Percentiles rank a stretch among this genome's conserved stretches.
These are phyloP conservation scores for Bombardia bombarda DNA, from an alignment of 495 filamentous ascomycete species.

Conservation along the genomic window DNA sequence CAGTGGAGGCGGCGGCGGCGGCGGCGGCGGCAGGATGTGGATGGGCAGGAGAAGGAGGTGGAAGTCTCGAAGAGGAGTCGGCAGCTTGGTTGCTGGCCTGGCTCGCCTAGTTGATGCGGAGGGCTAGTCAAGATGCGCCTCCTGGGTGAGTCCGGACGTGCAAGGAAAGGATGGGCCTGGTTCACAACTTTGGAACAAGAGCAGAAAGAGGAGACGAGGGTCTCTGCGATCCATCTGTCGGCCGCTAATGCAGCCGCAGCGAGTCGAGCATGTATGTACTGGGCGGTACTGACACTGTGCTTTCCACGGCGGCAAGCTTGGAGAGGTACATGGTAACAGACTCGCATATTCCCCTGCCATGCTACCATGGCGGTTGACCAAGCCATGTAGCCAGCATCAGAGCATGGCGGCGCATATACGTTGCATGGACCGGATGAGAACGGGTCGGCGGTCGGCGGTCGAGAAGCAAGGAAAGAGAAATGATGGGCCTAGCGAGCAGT, in stretches of 20 bases:
- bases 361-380: conserved; percentile 14
- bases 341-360: conserved; percentile 32
- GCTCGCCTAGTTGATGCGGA: too few species aligned
- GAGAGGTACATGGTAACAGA: conserved; percentile 28
- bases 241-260: conserved; percentile 47
- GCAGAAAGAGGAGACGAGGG: conserved; percentile 11
- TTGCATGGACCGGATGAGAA: conserved; percentile 27
- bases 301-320: conserved; percentile 10
- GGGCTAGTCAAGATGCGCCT: conserved; percentile 25
- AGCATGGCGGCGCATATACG: conserved; percentile 27
- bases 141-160: conserved; percentile 13
- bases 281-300: conserved; percentile 17
- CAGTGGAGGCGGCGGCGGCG: too few species aligned
- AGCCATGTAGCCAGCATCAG: conserved; percentile 19
- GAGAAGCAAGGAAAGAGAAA: not conserved
- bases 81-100: conserved; percentile 14
- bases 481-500: not conserved
- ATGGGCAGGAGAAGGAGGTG: conserved; percentile 8
- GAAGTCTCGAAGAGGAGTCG: conserved; percentile 14
- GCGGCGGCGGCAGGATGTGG: too few species aligned
- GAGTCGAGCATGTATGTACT: conserved; percentile 22
- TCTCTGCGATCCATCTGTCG: conserved; percentile 37
- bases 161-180: conserved; percentile 31
- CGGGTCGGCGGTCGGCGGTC: conserved; percentile 2
- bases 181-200: conserved; percentile 13